A percentile compares a stretch with the other conserved stretches of the same genome.
These are phyloP conservation scores for Alternaria infectoria DNA, from an alignment of 2,329 filamentous ascomycete genomes.

Conservation along the genomic window DNA sequence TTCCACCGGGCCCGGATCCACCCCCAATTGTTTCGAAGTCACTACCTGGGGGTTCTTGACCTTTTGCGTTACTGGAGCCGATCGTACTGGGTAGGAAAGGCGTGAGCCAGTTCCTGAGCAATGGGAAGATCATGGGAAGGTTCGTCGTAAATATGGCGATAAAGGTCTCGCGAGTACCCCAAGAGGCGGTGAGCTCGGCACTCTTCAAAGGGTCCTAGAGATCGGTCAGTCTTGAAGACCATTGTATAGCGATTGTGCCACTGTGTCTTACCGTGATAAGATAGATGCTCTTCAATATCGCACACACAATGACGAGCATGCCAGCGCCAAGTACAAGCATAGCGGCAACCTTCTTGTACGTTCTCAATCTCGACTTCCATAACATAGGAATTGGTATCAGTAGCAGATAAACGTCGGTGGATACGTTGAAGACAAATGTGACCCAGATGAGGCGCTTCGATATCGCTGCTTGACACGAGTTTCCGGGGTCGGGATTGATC, in stretches of 20 bases:
- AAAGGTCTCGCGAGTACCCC: slow-evolving; percentile 56
- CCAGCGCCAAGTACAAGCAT: slow-evolving; percentile 63
- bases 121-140: slow-evolving; percentile 12
- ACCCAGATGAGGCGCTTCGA: slow-evolving; percentile 8
- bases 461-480: slow-evolving; percentile 17
- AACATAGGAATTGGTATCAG: slow-evolving; percentile 62
- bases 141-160: slow-evolving; percentile 55
- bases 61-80: neutral
- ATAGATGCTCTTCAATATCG: slow-evolving; percentile 59
- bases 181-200: slow-evolving; percentile 44
- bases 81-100: neutral
- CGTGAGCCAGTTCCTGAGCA: neutral
- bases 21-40: neutral
- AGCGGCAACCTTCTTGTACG: slow-evolving; percentile 60
- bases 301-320: slow-evolving; percentile 63
- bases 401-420: slow-evolving; percentile 61
- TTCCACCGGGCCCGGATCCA: neutral
- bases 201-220: neutral
- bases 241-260: rapidly evolving
- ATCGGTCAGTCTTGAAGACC: neutral
- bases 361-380: slow-evolving; percentile 57
- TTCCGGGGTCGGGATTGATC: slow-evolving; percentile 63
- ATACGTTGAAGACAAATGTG: neutral
- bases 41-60: neutral
- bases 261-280: neutral